A percentile compares a stretch with the other conserved stretches of the same genome.
phyloP scores from a whole-genome alignment of 192 early-diverging fungal species.

The Coemansia nantahalensis region DNA sequence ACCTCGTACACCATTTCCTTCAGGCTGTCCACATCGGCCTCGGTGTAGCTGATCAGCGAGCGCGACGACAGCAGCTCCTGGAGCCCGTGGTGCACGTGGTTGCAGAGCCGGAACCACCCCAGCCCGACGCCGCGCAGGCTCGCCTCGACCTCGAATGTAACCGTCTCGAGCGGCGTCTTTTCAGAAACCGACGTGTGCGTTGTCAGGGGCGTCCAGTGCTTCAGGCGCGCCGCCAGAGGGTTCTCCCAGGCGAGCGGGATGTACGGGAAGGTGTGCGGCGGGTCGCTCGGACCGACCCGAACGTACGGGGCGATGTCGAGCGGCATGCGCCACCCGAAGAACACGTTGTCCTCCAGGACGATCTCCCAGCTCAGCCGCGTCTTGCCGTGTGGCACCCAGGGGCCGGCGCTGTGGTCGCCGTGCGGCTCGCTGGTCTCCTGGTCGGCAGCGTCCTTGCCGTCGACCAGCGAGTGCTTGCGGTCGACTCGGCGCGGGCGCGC shows the following conservation, averaged over 20 bases:
- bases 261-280: slow-evolving; percentile 20
- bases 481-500: slow-evolving; percentile 18
- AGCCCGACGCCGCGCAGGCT: slow-evolving; percentile 33
- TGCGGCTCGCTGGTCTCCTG: background rate
- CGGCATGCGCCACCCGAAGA: slow-evolving; percentile 40
- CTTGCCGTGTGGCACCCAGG: slow-evolving; percentile 50
- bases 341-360: slow-evolving; percentile 44
- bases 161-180: slow-evolving; percentile 14
- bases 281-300: slow-evolving; percentile 3
- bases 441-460: slow-evolving; percentile 1
- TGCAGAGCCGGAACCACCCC: slow-evolving; percentile 55
- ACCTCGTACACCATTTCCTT: slow-evolving; percentile 57
- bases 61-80: slow-evolving; percentile 30
- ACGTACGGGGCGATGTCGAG: slow-evolving; percentile 35
- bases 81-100: slow-evolving; percentile 33
- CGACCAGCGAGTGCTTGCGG: slow-evolving; percentile 27
- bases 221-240: slow-evolving; percentile 27
- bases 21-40: slow-evolving; percentile 53
- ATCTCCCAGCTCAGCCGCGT: slow-evolving; percentile 45
- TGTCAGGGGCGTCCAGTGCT: slow-evolving; percentile 51
- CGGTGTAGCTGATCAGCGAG: slow-evolving; percentile 32
- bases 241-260: slow-evolving; percentile 53
- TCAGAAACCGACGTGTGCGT: slow-evolving; percentile 15
- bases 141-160: slow-evolving; percentile 20
- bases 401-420: background rate